These are phyloP conservation scores for Fusarium tupiense DNA, from an alignment of 2,329 filamentous ascomycete species.

Conservation along the genomic window DNA sequence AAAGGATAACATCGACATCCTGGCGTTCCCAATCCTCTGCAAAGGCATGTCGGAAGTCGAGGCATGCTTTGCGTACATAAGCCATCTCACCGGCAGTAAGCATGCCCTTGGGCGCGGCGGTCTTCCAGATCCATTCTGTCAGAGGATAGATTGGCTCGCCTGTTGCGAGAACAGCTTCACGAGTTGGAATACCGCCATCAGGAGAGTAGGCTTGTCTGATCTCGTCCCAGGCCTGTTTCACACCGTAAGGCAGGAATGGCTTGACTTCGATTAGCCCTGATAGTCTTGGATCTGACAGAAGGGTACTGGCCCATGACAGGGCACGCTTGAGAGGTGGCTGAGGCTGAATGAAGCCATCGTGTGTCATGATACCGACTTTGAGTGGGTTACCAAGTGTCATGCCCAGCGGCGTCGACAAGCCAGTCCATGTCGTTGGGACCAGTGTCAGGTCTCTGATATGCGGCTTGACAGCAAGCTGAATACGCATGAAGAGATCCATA, in stretches of 20 bases:
- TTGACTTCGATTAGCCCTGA: not conserved
- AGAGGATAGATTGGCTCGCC: not conserved
- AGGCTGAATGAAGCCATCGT: not conserved
- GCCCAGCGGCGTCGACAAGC: not conserved
- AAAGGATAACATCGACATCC: not conserved
- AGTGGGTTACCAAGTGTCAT: not conserved
- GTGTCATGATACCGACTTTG: not conserved
- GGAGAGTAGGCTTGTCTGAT: not conserved
- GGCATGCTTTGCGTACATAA: not conserved
- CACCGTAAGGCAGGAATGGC: not conserved
- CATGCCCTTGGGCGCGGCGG: not conserved
- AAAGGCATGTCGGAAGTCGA: not conserved
- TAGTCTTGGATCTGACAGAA: not conserved
- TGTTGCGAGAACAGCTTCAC: not conserved
- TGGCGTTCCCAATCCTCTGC: not conserved
- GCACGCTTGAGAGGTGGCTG: not conserved
- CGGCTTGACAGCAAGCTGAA: not conserved
- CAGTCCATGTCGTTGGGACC: not conserved
- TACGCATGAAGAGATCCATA: not conserved
- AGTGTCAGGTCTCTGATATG: not conserved
- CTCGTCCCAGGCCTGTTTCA: not conserved
- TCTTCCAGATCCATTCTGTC: not conserved
- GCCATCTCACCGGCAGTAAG: not conserved
- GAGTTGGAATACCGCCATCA: not conserved
- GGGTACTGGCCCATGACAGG: not conserved